Base-by-base conservation (phyloP, 2,329 filamentous ascomycete genomes). In the Aspergillus novofumigatus region DNA sequence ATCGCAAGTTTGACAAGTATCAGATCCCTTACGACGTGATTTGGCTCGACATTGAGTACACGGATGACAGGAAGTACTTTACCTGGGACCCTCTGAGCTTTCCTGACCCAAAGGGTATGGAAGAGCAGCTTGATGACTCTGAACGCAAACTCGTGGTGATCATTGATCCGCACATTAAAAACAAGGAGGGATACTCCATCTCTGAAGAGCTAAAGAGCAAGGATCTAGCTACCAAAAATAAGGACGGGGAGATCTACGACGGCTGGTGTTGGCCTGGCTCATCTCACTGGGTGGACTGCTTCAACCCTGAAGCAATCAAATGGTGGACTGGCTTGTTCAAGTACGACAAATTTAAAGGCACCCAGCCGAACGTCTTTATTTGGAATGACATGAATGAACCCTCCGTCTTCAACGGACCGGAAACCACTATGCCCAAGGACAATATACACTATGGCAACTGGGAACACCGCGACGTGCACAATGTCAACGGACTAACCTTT, bases 351-450 rank as follows among this genome's bases (percentile, higher is more conserved):
- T 99, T 97, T 82, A 90, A 91, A 74, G 92, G 92, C 50, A 91
- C 91, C 1, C 83, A 88, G 66, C 81, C 87, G 62, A 99, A 97
- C 73, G 88, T 91, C 0, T 97, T 91, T 75, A 86, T 99, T 67
- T 99, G 94, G 94, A 99, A 99, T 73, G 94, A 99, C 73, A 99
- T 99, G 94, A 97, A 97, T 71, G 94, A 99, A 78, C 94, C 94
- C 0, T 97, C 94, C 0, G 94, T 99, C 1, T 99, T 99, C 80
- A 97, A 97, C 72, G 94, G 94, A 0, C 94, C 94, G 0, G 94
- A 99, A 75, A 96, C 92, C 3, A 97, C 93, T 4, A 97, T 97
- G 92, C 94, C 94, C 60, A 97, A 97, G 77, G 94, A 99, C 79
- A 99, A 99, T 72, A 76, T 99, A 29, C 94, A 99, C 72, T 79